phyloP scores from a whole-genome alignment of 2,329 filamentous ascomycete species.

The Knoxdaviesia proteae region DNA sequence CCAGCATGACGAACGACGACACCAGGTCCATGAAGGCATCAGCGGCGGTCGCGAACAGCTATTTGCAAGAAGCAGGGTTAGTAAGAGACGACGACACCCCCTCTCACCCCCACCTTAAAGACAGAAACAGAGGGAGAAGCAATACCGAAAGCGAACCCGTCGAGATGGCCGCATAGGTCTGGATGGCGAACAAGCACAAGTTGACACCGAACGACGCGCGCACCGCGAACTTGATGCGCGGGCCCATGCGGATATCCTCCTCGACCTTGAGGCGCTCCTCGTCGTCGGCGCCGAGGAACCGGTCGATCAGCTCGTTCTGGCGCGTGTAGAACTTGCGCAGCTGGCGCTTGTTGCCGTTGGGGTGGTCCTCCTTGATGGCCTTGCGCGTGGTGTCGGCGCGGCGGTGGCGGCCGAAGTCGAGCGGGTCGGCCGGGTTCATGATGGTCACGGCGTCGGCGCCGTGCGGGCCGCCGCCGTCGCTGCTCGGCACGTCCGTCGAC shows the following conservation, averaged over 20 bases:
- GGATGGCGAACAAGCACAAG: slow-evolving; percentile 33
- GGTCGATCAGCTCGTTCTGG: slow-evolving; percentile 26
- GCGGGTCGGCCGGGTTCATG: slow-evolving; percentile 12
- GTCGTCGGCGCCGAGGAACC: slow-evolving; percentile 32
- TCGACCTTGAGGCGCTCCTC: slow-evolving; percentile 30
- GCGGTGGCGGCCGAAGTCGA: slow-evolving; percentile 19
- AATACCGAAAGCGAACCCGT: slow-evolving; percentile 31
- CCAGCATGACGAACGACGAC: slow-evolving; percentile 40
- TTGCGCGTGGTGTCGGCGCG: slow-evolving; percentile 8
- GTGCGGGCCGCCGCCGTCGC: not conserved
- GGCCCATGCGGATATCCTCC: slow-evolving; percentile 26
- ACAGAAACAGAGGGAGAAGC: not conserved
- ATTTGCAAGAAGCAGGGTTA: not conserved
- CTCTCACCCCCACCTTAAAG: not conserved
- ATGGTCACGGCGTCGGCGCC: not conserved
- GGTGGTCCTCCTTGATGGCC: slow-evolving; percentile 15
- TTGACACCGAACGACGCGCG: slow-evolving; percentile 28
- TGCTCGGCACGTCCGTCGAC: too few relatives aligned
- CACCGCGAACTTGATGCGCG: slow-evolving; percentile 31
- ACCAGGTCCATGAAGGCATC: slow-evolving; percentile 47
- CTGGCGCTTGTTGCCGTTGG: slow-evolving; percentile 19
- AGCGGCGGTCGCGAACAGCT: slow-evolving; percentile 42
- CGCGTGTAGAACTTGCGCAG: slow-evolving; percentile 24
- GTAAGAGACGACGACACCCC: not conserved
- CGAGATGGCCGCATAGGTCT: slow-evolving; percentile 35